Evolutionary conservation across 2,329 filamentous ascomycete species (phyloP).

Genomic region (Cordyceps tenuipes): DNA sequence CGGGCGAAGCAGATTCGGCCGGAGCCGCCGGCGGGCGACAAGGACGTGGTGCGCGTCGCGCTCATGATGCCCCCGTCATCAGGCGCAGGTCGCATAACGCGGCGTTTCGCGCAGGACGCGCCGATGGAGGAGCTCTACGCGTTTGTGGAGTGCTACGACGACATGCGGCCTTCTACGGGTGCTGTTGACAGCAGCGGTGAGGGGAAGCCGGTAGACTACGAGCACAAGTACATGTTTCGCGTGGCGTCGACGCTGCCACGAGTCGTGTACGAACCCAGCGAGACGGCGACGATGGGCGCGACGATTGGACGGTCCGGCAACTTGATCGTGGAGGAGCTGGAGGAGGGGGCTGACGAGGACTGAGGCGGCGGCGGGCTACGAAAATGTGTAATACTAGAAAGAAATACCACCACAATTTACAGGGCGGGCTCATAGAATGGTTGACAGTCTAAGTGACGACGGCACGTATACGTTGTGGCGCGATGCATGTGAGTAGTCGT

Average conservation of each 20-base stretch:
- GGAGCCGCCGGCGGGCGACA: slow-evolving; percentile 56
- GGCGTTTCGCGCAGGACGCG: slow-evolving; percentile 62
- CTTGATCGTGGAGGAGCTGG: slow-evolving; percentile 69
- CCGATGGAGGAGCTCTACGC: slow-evolving; percentile 86
- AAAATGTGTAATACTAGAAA: slow-evolving; percentile 10
- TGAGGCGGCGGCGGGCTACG: slow-evolving; percentile 21
- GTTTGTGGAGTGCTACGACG: slow-evolving; percentile 84
- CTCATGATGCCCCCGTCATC: slow-evolving; percentile 52
- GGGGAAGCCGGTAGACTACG: slow-evolving; percentile 56
- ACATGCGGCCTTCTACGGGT: slow-evolving; percentile 20
- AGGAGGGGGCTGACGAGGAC: slow-evolving; percentile 28
- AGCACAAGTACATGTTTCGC: slow-evolving; percentile 76
- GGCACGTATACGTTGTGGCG: not conserved
- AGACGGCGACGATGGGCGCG: slow-evolving; percentile 57
- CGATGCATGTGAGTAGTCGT: not conserved
- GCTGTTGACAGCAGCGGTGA: slow-evolving; percentile 28
- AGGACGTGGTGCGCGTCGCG: slow-evolving; percentile 64
- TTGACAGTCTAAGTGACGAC: not conserved
- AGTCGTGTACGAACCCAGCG: slow-evolving; percentile 65
- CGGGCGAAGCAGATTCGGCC: slow-evolving; percentile 56
- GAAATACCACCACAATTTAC: not conserved
- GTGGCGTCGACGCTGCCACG: slow-evolving; percentile 82
- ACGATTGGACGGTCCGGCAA: slow-evolving; percentile 78
- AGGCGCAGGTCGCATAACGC: slow-evolving; percentile 65
- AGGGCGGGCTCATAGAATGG: not conserved